Conservation (phyloP, 2,329 filamentous ascomycete genomes). For the Plectosphaerella plurivora region DNA sequence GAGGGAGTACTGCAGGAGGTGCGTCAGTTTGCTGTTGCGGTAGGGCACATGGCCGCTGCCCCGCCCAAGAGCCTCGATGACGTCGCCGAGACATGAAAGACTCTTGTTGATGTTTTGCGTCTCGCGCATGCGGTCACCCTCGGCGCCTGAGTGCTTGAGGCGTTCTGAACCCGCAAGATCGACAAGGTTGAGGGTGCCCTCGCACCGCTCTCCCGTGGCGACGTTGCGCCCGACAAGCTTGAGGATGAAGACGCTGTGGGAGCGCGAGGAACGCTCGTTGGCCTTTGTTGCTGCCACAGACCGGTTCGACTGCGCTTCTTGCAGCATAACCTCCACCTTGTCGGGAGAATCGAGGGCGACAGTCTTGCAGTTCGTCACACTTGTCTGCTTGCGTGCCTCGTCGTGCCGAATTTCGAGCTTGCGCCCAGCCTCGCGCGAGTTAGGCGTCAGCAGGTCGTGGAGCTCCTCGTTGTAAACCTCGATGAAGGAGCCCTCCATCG, state of each 20-base stretch:
- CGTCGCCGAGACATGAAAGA: constrained; percentile 85
- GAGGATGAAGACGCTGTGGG: constrained; percentile 93
- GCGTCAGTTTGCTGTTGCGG: constrained; percentile 94
- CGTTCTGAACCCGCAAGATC: constrained; percentile 93
- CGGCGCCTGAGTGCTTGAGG: constrained; percentile 79
- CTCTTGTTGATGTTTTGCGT: constrained; percentile 98
- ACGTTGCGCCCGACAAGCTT: constrained; percentile 68
- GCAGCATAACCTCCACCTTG: constrained; percentile 75
- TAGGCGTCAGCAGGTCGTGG: constrained; percentile 71
- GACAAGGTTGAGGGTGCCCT: constrained; percentile 92
- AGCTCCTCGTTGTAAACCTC: constrained; percentile 99
- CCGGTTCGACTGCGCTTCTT: constrained; percentile 77
- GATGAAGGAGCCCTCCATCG: constrained; percentile 90
- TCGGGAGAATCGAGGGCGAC: constrained; percentile 74
- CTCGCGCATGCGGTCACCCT: constrained; percentile 84
- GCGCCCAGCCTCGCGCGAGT: constrained; percentile 59
- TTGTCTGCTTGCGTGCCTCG: constrained; percentile 73
- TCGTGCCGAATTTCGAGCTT: constrained; percentile 91
- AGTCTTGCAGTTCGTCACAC: constrained; percentile 72
- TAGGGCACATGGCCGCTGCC: constrained; percentile 82
- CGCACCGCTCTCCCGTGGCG: constrained; percentile 76
- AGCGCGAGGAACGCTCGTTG: constrained; percentile 90
- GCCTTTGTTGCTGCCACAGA: constrained; percentile 96
- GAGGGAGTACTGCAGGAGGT: constrained; percentile 88
- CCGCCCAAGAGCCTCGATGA: constrained; percentile 87